Evolutionary conservation across 129 eudicot genomes (phyloP).

Genomic region (Saussurea involucrata): DNA sequence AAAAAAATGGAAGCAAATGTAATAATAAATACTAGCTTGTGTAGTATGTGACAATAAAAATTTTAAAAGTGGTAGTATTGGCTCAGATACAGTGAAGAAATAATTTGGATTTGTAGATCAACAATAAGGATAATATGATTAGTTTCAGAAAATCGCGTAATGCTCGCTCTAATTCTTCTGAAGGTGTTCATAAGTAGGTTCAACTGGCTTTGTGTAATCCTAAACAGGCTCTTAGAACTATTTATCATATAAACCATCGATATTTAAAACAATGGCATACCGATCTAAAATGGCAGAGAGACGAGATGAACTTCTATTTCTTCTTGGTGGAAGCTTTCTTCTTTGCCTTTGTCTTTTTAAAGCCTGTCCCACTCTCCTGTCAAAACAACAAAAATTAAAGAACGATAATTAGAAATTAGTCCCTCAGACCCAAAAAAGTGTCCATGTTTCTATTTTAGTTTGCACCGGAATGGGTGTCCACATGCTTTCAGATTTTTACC

Average conservation of each 20-base stretch:
- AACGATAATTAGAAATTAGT: background rate
- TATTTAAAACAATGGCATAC: background rate
- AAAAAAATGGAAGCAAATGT: background rate
- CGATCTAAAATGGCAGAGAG: background rate
- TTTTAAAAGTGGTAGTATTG: background rate
- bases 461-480: background rate
- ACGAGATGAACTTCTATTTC: conserved; percentile 15
- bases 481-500: background rate
- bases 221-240: background rate
- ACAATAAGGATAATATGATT: background rate
- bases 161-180: background rate
- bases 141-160: background rate
- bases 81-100: background rate
- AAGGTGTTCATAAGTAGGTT: background rate
- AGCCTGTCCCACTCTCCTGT: conserved; percentile 59
- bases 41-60: background rate
- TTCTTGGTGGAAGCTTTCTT: conserved; percentile 45
- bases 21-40: no score
- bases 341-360: conserved; percentile 34
- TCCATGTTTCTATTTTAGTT: background rate
- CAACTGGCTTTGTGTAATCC: background rate
- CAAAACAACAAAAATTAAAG: background rate
- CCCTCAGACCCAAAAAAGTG: background rate
- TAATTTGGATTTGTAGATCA: background rate
- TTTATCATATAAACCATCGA: background rate